phyloP scores from a whole-genome alignment of 164 flowering plant species.

The Stephania yunnanensis region DNA sequence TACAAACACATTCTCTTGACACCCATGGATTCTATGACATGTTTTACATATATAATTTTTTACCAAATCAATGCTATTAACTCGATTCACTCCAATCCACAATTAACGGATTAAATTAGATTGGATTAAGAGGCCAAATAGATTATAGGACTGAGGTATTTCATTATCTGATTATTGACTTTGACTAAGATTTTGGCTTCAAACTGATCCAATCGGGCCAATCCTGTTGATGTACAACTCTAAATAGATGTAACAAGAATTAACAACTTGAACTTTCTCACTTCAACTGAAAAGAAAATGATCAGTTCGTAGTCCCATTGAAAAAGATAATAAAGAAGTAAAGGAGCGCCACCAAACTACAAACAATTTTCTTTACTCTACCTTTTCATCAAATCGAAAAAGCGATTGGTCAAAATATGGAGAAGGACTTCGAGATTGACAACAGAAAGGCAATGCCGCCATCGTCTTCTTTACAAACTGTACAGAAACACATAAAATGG shows the following conservation, averaged over 20 bases:
- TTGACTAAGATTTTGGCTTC: too few relatives aligned
- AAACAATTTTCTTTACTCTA: conserved; percentile 15
- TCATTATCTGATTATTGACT: too few relatives aligned
- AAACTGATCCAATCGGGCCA: too few relatives aligned
- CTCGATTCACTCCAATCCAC: too few relatives aligned
- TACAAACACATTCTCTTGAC: too few relatives aligned
- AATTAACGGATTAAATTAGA: too few relatives aligned
- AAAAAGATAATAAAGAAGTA: neutral
- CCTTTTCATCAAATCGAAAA: conserved; percentile 97
- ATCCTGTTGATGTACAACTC: too few relatives aligned
- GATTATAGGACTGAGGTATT: too few relatives aligned
- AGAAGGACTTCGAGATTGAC: conserved; percentile 93
- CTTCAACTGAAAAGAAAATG: neutral
- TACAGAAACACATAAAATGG: conserved; percentile 14
- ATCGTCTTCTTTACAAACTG: conserved; percentile 97
- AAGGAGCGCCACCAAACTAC: neutral
- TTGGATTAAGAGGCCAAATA: too few relatives aligned
- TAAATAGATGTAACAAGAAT: neutral
- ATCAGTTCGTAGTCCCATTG: neutral
- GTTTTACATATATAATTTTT: too few relatives aligned
- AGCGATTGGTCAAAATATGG: conserved; percentile 97
- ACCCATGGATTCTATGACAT: too few relatives aligned
- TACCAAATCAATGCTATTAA: too few relatives aligned
- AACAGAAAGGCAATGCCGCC: conserved; percentile 68
- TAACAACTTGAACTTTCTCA: neutral